Conservation (phyloP, 768 basidiomycete species). For the Calocybe cyanea region DNA sequence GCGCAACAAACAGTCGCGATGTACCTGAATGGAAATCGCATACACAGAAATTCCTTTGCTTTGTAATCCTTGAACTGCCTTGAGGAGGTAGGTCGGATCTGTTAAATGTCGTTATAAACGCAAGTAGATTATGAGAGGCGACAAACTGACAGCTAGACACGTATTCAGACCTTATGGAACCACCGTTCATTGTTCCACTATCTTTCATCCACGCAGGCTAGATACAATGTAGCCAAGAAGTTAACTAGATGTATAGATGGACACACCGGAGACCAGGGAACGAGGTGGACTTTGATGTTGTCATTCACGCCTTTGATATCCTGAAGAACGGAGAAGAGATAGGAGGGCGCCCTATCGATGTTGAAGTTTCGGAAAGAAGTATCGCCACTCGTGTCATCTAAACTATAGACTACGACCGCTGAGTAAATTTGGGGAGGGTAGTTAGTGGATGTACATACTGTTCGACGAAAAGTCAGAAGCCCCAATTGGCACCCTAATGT, state of each 20-base stretch:
- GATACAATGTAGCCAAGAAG: no score
- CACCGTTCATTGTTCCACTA: constrained; percentile 63
- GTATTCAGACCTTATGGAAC: constrained; percentile 49
- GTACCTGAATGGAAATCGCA: constrained; percentile 54
- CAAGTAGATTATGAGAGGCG: background rate
- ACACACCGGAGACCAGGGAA: constrained; percentile 76
- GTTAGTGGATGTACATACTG: constrained; percentile 28
- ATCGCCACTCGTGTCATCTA: constrained; percentile 62
- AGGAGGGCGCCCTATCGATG: constrained; percentile 53
- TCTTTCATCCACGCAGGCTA: constrained; percentile 82
- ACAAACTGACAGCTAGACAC: constrained; percentile 41
- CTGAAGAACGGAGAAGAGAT: constrained; percentile 56
- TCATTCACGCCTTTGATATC: constrained; percentile 62
- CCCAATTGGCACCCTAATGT: constrained; percentile 67
- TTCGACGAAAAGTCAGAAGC: constrained; percentile 69
- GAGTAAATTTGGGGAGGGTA: background rate
- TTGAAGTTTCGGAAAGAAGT: constrained; percentile 55
- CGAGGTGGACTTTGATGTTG: constrained; percentile 48
- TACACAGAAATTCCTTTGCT: constrained; percentile 57
- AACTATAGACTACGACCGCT: constrained; percentile 45
- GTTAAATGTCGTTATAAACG: background rate
- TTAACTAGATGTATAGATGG: background rate
- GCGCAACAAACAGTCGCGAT: background rate
- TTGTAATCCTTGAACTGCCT: constrained; percentile 66
- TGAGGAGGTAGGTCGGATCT: constrained; percentile 75